Percentiles rank a stretch among this genome's conserved stretches.
Evolutionary conservation across 176 grass and related monocot genomes (phyloP).

Genomic region (Lolium multiflorum): DNA sequence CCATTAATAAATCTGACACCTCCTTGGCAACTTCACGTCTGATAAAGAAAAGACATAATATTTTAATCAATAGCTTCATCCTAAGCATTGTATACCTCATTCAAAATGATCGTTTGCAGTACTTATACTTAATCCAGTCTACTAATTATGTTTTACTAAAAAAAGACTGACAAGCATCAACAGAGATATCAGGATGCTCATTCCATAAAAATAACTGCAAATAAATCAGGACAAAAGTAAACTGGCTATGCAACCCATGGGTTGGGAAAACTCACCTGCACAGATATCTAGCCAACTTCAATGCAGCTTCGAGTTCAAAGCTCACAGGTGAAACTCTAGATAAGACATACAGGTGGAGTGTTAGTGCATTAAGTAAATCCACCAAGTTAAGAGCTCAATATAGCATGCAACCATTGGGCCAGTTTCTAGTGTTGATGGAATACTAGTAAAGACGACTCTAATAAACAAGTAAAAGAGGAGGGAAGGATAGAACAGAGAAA

Average conservation of each 20-base stretch:
- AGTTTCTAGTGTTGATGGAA: slow-evolving; percentile 2
- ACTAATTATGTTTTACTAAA: not conserved
- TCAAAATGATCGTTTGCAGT: not conserved
- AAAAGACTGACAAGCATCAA: not conserved
- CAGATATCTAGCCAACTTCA: slow-evolving; percentile 96
- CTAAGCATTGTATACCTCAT: slow-evolving; percentile 31
- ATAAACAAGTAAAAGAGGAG: not conserved
- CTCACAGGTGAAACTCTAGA: slow-evolving; percentile 98
- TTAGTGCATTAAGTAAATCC: slow-evolving; percentile 30
- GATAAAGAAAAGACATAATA: slow-evolving; percentile 40
- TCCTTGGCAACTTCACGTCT: slow-evolving; percentile 90
- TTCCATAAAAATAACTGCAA: slow-evolving; percentile 23
- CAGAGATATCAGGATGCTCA: not conserved
- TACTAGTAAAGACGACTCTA: slow-evolving; percentile 19
- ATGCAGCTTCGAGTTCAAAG: slow-evolving; percentile 97
- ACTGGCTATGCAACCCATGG: slow-evolving; percentile 21
- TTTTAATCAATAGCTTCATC: not conserved
- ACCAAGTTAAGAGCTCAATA: slow-evolving; percentile 27
- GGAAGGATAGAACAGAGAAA: not conserved
- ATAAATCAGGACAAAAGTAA: not conserved
- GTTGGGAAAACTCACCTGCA: slow-evolving; percentile 65
- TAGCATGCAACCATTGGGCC: slow-evolving; percentile 22
- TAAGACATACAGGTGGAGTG: slow-evolving; percentile 21
- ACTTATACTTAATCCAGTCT: not conserved
- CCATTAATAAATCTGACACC: slow-evolving; percentile 95